Conservation (phyloP, 2,329 filamentous ascomycete genomes). For the Alternaria triticina region DNA sequence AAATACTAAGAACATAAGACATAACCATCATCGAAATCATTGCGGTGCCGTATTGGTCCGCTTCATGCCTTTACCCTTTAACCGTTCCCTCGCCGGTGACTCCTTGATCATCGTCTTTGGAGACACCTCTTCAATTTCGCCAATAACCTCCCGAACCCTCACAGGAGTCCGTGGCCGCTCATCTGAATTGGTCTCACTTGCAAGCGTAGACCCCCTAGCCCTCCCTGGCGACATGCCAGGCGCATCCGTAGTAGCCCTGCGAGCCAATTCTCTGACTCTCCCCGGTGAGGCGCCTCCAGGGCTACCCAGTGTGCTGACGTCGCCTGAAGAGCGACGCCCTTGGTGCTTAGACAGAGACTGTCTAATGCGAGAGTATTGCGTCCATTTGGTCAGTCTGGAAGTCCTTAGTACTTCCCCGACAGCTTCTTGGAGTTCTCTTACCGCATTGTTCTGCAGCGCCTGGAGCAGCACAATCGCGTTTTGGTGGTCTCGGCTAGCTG, state of each 20-base stretch:
- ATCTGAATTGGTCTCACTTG: not conserved
- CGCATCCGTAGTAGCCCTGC: slow-evolving; percentile 9
- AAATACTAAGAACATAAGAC: slow-evolving; percentile 2
- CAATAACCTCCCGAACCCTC: slow-evolving; percentile 1
- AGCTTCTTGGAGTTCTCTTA: slow-evolving; percentile 24
- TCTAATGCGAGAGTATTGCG: slow-evolving; percentile 25
- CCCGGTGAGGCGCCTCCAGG: slow-evolving; percentile 9
- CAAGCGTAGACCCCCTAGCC: slow-evolving; percentile 3
- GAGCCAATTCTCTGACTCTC: slow-evolving; percentile 8
- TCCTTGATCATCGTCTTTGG: slow-evolving; percentile 6
- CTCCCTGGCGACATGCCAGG: slow-evolving; percentile 1
- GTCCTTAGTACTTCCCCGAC: slow-evolving; percentile 15
- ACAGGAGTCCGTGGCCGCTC: slow-evolving; percentile 5
- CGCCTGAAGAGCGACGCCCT: slow-evolving; percentile 22
- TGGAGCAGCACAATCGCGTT: slow-evolving; percentile 47
- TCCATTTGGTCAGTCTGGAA: slow-evolving; percentile 32
- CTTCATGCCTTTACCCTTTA: slow-evolving; percentile 17
- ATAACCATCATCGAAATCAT: slow-evolving; percentile 5
- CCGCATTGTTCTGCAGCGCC: slow-evolving; percentile 42
- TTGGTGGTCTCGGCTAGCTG: slow-evolving; percentile 40
- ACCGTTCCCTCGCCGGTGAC: slow-evolving; percentile 7
- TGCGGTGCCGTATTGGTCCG: slow-evolving; percentile 9
- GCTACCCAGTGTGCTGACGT: not conserved
- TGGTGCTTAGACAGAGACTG: slow-evolving; percentile 30
- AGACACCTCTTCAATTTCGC: slow-evolving; percentile 8